phyloP scores from a whole-genome alignment of 345 rosid genomes.

The Populus alba region DNA sequence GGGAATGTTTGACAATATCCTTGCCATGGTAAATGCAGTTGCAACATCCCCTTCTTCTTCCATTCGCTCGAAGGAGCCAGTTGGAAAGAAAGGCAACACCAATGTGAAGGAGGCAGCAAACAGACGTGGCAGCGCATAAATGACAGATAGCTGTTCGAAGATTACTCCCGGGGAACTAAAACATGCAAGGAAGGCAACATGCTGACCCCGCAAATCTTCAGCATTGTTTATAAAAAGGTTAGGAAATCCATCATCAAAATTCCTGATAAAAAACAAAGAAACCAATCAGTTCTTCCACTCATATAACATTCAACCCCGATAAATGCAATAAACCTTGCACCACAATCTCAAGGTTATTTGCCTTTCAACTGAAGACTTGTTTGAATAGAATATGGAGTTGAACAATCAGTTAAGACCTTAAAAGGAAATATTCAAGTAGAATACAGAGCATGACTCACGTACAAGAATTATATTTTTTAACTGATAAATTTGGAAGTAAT shows the following conservation, averaged over 20 bases:
- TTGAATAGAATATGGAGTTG: not conserved
- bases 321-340: not conserved
- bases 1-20: constrained; percentile 91
- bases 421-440: not conserved
- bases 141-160: constrained; percentile 95
- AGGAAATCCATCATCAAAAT: constrained; percentile 92
- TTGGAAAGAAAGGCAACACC: constrained; percentile 95
- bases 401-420: not conserved
- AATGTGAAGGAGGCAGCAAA: constrained; percentile 90
- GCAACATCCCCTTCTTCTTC: constrained; percentile 99
- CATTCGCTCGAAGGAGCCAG: constrained; percentile 98
- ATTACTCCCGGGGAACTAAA: constrained; percentile 90
- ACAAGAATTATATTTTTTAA: not conserved
- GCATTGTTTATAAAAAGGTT: constrained; percentile 90
- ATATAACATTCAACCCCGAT: not conserved
- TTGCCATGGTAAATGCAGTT: constrained; percentile 96
- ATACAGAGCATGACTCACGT: not conserved
- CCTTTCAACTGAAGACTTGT: not conserved
- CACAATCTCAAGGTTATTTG: not conserved
- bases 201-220: constrained; percentile 85
- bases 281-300: not conserved
- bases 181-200: constrained; percentile 92
- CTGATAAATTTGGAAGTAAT: not conserved
- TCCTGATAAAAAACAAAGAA: constrained; percentile 52
- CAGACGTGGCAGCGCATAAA: constrained; percentile 83